These are phyloP conservation scores for Sporothrix brunneoviolacea DNA, from an alignment of 2,329 filamentous ascomycete genomes.

Conservation along the genomic window DNA sequence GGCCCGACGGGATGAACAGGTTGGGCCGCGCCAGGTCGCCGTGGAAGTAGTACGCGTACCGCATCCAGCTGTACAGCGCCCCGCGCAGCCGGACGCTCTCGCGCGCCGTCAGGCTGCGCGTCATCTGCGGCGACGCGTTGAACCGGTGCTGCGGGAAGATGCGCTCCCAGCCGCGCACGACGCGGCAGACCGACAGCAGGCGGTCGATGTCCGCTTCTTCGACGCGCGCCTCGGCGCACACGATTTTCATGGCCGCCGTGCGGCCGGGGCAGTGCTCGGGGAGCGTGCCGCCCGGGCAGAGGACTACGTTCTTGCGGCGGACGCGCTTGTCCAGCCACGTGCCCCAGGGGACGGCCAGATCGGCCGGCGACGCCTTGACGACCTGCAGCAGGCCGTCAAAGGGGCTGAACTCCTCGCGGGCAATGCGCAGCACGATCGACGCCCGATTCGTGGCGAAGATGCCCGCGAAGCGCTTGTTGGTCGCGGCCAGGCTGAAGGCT, in stretches of 20 bases:
- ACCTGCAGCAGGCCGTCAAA: slow-evolving; percentile 41
- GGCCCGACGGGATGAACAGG: slow-evolving; percentile 16
- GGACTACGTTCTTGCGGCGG: slow-evolving; percentile 28
- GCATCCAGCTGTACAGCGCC: slow-evolving; percentile 49
- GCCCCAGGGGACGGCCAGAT: slow-evolving; percentile 27
- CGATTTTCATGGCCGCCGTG: slow-evolving; percentile 2
- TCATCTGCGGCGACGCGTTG: slow-evolving; percentile 34
- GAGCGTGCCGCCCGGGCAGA: slow-evolving; percentile 16
- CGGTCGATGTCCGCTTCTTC: slow-evolving; percentile 22
- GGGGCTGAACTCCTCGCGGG: slow-evolving; percentile 37
- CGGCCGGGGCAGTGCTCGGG: slow-evolving; percentile 7
- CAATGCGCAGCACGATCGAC: slow-evolving; percentile 36
- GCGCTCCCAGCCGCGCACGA: slow-evolving; percentile 34
- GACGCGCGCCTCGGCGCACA: slow-evolving; percentile 17
- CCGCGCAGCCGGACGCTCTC: slow-evolving; percentile 43
- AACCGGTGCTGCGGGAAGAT: slow-evolving; percentile 33
- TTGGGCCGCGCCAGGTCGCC: slow-evolving; percentile 30
- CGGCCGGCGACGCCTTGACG: slow-evolving; percentile 35
- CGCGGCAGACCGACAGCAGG: slow-evolving; percentile 27
- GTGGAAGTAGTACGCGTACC: slow-evolving; percentile 47
- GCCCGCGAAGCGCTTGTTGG: slow-evolving; percentile 31
- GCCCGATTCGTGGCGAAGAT: slow-evolving; percentile 37
- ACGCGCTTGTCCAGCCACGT: slow-evolving; percentile 34
- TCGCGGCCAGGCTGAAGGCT: slow-evolving; percentile 32
- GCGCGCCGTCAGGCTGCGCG: slow-evolving; percentile 35